These are phyloP conservation scores for Neofusicoccum laricinum DNA, from an alignment of 2,329 filamentous ascomycete genomes.

Conservation along the genomic window DNA sequence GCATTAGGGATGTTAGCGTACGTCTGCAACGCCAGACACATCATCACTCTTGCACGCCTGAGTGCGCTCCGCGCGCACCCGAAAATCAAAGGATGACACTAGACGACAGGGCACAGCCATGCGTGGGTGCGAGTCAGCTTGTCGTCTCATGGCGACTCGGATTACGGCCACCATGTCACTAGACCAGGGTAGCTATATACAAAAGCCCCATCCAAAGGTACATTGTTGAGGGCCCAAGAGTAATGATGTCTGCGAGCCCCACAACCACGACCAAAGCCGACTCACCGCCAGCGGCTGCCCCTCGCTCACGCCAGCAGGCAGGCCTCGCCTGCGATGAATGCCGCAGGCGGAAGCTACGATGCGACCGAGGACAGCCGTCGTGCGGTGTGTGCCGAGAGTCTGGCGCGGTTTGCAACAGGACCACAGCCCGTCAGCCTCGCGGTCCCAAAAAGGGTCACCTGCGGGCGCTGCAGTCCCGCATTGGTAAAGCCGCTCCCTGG, in stretches of 20 bases:
- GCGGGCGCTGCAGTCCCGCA: neutral
- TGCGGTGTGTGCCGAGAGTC: neutral
- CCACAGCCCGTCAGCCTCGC: slow-evolving; percentile 6
- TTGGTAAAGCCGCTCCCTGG: no score
- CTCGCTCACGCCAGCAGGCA: neutral
- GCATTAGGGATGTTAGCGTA: neutral
- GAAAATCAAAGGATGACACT: no score
- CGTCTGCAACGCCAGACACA: no score
- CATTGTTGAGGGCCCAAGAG: neutral
- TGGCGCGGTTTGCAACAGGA: slow-evolving; percentile 6
- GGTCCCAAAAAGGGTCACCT: slow-evolving; percentile 15
- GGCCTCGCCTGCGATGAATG: neutral
- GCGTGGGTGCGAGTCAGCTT: no score
- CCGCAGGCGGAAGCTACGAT: slow-evolving; percentile 11
- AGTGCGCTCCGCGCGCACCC: no score
- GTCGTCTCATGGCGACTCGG: no score
- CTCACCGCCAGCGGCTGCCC: neutral
- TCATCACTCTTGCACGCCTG: no score
- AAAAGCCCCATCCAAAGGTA: neutral
- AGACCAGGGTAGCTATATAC: no score
- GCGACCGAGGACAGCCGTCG: slow-evolving; percentile 10
- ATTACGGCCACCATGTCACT: no score
- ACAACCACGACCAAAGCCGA: no score
- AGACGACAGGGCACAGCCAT: no score
- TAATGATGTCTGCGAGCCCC: neutral